phyloP scores from a whole-genome alignment of 2,329 filamentous ascomycete species.

The Chrysoporthe cubensis region DNA sequence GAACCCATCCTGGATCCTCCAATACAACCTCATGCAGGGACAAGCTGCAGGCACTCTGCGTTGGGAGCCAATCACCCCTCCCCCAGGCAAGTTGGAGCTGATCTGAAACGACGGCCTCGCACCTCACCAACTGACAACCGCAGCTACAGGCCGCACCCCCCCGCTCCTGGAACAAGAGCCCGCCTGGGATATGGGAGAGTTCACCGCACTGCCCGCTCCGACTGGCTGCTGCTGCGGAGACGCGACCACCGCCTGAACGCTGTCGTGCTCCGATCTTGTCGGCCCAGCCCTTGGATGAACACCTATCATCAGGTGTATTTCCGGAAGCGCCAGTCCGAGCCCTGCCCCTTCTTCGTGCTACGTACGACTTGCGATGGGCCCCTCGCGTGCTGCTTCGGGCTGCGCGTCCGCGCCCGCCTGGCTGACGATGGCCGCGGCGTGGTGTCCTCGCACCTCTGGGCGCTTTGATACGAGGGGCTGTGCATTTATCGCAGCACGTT shows the following conservation, averaged over 20 bases:
- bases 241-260: neutral
- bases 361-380: neutral
- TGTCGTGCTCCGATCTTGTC: neutral
- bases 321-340: neutral
- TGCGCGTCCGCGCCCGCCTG: neutral
- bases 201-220: neutral
- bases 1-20: conserved; percentile 1
- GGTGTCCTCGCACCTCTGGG: neutral
- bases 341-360: neutral
- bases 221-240: neutral
- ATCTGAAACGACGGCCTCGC: conserved; percentile 17
- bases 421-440: neutral
- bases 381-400: neutral
- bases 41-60: conserved; percentile 9
- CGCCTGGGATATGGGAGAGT: neutral
- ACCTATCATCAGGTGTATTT: neutral
- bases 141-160: neutral
- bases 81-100: conserved; percentile 1
- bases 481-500: neutral
- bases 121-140: neutral
- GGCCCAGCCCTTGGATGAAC: neutral
- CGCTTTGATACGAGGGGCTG: neutral
- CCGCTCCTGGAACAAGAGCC: neutral
- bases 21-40: conserved; percentile 12
- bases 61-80: conserved; percentile 12